phyloP scores from a whole-genome alignment of 495 filamentous ascomycete species.

The Talaromyces wortmannii region DNA sequence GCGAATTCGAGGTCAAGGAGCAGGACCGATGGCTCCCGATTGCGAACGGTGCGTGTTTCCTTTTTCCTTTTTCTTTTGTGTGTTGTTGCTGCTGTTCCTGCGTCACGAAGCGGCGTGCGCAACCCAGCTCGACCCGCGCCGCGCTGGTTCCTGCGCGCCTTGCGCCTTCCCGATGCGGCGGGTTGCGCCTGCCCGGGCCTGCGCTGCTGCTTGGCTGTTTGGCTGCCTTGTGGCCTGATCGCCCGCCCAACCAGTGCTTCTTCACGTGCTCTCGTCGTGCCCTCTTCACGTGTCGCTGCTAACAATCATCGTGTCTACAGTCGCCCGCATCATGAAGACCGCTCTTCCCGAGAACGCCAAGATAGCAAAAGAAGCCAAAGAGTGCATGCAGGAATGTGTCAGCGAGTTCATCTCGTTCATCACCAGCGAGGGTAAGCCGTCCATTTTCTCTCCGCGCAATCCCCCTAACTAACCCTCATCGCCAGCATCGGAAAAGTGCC shows the following conservation, averaged over 20 bases:
- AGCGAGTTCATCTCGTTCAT: constrained; percentile 99
- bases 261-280: no score
- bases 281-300: constrained; percentile 62
- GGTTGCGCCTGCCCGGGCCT: background rate
- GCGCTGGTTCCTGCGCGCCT: background rate
- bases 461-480: constrained; percentile 19
- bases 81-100: constrained; percentile 27
- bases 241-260: no score
- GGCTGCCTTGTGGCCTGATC: background rate
- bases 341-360: constrained; percentile 97
- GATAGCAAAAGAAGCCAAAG: constrained; percentile 98
- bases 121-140: background rate
- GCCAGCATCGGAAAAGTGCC: constrained; percentile 95
- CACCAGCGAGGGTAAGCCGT: constrained; percentile 80
- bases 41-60: constrained; percentile 91
- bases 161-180: background rate
- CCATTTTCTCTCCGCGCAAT: constrained; percentile 9
- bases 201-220: background rate
- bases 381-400: constrained; percentile 99
- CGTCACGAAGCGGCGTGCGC: background rate
- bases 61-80: constrained; percentile 51
- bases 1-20: constrained; percentile 99
- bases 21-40: constrained; percentile 99
- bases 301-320: constrained; percentile 69
- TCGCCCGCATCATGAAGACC: constrained; percentile 98